Evolutionary conservation across 2,329 filamentous ascomycete genomes (phyloP).

Genomic region (Penicillium sp.): DNA sequence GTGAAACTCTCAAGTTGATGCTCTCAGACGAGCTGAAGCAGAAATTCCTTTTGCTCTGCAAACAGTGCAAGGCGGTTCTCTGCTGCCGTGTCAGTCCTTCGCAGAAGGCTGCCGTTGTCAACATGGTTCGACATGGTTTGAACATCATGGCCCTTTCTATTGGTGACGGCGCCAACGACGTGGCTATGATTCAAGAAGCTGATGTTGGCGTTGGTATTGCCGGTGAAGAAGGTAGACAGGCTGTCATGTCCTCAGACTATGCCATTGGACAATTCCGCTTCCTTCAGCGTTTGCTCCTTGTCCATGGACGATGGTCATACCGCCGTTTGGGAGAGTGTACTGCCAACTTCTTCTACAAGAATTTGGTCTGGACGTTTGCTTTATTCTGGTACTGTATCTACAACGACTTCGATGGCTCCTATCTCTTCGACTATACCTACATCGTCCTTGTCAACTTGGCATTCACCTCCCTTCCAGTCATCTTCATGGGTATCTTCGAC

Average conservation of each 20-base stretch:
- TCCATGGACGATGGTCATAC: slow-evolving; percentile 97
- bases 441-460: slow-evolving; percentile 95
- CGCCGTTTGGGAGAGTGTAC: slow-evolving; percentile 88
- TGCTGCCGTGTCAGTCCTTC: slow-evolving; percentile 97
- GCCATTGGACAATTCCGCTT: slow-evolving; percentile 94
- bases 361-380: slow-evolving; percentile 94
- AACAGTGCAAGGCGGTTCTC: slow-evolving; percentile 93
- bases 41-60: slow-evolving; percentile 93
- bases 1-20: slow-evolving; percentile 87
- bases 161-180: slow-evolving; percentile 92
- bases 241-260: slow-evolving; percentile 95
- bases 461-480: slow-evolving; percentile 93
- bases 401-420: slow-evolving; percentile 94
- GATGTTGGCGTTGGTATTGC: slow-evolving; percentile 97
- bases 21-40: slow-evolving; percentile 82
- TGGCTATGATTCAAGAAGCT: slow-evolving; percentile 97
- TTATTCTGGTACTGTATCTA: slow-evolving; percentile 98
- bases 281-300: slow-evolving; percentile 79
- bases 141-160: slow-evolving; percentile 96
- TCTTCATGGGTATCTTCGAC: slow-evolving; percentile 94
- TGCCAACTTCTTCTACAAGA: slow-evolving; percentile 99
- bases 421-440: slow-evolving; percentile 97
- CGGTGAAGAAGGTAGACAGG: slow-evolving; percentile 88
- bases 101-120: slow-evolving; percentile 95
- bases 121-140: slow-evolving; percentile 91